These are phyloP conservation scores for Coemansia sp. DNA, from an alignment of 192 early-diverging fungal species.

Conservation along the genomic window DNA sequence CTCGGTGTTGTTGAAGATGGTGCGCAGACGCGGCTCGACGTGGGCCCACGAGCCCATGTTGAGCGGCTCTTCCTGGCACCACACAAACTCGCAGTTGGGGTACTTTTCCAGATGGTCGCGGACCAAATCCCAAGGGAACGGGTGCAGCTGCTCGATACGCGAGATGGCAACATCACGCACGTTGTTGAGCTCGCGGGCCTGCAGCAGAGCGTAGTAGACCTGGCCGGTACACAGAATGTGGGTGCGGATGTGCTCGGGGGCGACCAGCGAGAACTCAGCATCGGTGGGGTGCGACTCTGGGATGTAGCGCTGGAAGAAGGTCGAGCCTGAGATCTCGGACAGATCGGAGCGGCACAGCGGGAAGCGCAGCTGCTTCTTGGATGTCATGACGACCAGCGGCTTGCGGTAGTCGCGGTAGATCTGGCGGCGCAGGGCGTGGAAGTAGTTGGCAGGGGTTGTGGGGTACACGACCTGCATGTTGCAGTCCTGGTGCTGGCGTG, in stretches of 20 bases:
- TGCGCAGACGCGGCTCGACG: constrained; percentile 84
- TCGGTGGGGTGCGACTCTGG: constrained; percentile 85
- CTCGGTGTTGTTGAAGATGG: constrained; percentile 71
- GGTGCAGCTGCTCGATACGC: constrained; percentile 90
- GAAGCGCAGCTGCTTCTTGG: constrained; percentile 92
- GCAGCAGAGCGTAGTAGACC: constrained; percentile 91
- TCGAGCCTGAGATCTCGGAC: constrained; percentile 76
- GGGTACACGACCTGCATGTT: constrained; percentile 98
- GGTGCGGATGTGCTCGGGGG: constrained; percentile 84
- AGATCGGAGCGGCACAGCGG: constrained; percentile 86
- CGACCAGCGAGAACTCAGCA: constrained; percentile 63
- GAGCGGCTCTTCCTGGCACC: constrained; percentile 94
- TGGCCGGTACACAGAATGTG: constrained; percentile 96
- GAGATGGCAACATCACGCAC: constrained; percentile 87
- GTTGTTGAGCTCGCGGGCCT: constrained; percentile 89
- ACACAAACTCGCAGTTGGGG: constrained; percentile 87
- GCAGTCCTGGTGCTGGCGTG: constrained; percentile 96
- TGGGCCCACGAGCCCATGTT: constrained; percentile 93
- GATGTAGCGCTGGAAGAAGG: constrained; percentile 87
- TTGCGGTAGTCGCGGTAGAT: constrained; percentile 97
- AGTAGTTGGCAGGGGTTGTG: constrained; percentile 97
- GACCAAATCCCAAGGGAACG: constrained; percentile 93
- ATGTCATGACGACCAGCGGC: constrained; percentile 76
- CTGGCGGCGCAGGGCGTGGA: constrained; percentile 93
- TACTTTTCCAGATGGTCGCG: constrained; percentile 87